These are phyloP conservation scores for Lodderomyces margitis DNA, from an alignment of 1,139 yeast species.

Conservation along the genomic window DNA sequence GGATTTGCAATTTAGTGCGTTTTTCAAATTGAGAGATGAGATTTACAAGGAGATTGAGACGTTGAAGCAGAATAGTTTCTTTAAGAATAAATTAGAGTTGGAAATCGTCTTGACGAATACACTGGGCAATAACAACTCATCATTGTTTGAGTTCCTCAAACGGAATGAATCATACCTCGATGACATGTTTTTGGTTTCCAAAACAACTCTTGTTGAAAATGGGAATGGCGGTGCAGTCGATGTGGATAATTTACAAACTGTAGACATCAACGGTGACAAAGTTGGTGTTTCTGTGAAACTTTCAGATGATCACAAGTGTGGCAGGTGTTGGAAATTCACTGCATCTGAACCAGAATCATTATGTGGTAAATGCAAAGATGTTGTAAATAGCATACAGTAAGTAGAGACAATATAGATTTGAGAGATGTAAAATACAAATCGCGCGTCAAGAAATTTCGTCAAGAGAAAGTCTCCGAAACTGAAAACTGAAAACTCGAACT, in stretches of 20 bases:
- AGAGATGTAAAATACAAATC: conserved; percentile 1
- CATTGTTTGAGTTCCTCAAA: conserved; percentile 15
- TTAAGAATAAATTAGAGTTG: conserved; percentile 68
- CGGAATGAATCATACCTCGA: conserved; percentile 32
- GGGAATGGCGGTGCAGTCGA: conserved; percentile 4
- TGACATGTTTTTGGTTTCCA: conserved; percentile 70
- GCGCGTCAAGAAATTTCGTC: no score
- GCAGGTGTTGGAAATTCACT: conserved; percentile 88
- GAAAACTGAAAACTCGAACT: no score
- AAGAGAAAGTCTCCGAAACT: no score
- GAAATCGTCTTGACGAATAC: conserved; percentile 39
- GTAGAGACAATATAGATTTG: neutral
- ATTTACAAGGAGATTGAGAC: conserved; percentile 44
- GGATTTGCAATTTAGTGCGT: conserved; percentile 38
- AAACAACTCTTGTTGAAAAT: conserved; percentile 36
- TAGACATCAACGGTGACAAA: conserved; percentile 15
- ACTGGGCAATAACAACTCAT: conserved; percentile 10
- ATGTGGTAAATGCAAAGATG: conserved; percentile 65
- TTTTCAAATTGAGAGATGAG: conserved; percentile 48
- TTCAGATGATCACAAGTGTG: conserved; percentile 58
- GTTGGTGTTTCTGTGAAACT: conserved; percentile 9
- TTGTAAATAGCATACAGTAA: conserved; percentile 16
- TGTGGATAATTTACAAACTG: conserved; percentile 10
- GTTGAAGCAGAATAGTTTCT: conserved; percentile 30
- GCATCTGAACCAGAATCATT: conserved; percentile 51